Evolutionary conservation across 345 rosid species (phyloP).

Genomic region (Camelina sativa): DNA sequence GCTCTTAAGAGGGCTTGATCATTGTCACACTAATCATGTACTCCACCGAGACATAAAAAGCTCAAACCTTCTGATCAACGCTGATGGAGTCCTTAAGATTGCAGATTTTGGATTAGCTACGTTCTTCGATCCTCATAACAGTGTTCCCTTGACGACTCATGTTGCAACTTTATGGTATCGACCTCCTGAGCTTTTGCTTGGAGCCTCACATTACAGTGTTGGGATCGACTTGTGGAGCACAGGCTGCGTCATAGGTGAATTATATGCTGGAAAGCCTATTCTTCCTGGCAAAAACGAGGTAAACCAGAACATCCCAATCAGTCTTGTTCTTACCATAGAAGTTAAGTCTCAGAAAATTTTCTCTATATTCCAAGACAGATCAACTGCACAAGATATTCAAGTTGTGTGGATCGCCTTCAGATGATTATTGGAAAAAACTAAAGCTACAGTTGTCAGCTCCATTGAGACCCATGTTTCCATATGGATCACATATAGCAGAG

Average conservation of each 20-base stretch:
- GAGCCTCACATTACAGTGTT: conserved; percentile 75
- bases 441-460: conserved; percentile 63
- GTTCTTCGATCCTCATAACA: conserved; percentile 64
- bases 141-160: conserved; percentile 71
- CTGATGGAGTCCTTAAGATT: conserved; percentile 79
- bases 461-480: conserved; percentile 75
- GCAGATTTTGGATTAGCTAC: conserved; percentile 94
- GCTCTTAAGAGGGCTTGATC: conserved; percentile 89
- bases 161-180: conserved; percentile 97
- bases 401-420: conserved; percentile 81
- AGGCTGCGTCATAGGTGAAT: conserved; percentile 90
- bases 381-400: conserved; percentile 85
- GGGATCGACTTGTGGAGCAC: conserved; percentile 93
- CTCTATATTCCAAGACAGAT: conserved; percentile 54
- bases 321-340: conserved; percentile 24
- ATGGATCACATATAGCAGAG: conserved; percentile 66
- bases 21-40: conserved; percentile 76
- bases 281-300: conserved; percentile 96
- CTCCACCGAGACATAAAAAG: conserved; percentile 96
- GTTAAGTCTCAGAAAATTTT: conserved; percentile 20
- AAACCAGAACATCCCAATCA: conserved; percentile 21
- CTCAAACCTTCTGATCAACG: conserved; percentile 84
- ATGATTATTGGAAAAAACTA: conserved; percentile 71
- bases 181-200: conserved; percentile 94
- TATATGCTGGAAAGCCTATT: conserved; percentile 80